These are phyloP conservation scores for Cercis canadensis DNA, from an alignment of 306 rosid genomes.

Conservation along the genomic window DNA sequence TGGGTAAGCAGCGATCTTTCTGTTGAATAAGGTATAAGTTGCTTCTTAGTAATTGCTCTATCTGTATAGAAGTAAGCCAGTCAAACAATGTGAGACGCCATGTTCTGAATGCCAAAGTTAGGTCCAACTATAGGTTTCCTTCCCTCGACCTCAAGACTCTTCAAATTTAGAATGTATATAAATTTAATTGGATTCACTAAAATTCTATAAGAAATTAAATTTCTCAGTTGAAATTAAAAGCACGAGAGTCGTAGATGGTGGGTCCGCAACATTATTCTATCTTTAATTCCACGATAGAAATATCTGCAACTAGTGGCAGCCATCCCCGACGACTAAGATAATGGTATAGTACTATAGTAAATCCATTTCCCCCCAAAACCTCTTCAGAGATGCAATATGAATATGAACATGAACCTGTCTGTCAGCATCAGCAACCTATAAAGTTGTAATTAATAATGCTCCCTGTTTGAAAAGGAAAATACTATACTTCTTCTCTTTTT, in stretches of 20 bases:
- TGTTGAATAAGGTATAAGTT: too few relatives aligned
- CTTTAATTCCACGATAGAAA: constrained; percentile 33
- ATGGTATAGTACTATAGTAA: neutral
- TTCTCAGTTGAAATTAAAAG: too few relatives aligned
- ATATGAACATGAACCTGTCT: constrained; percentile 35
- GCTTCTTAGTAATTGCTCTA: too few relatives aligned
- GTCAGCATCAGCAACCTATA: constrained; percentile 54
- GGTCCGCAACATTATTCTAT: constrained; percentile 39
- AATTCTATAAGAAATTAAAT: neutral
- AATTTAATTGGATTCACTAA: too few relatives aligned
- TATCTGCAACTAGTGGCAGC: constrained; percentile 30
- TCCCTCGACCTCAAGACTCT: constrained; percentile 24
- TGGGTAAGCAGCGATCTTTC: too few relatives aligned
- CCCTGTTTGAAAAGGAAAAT: constrained; percentile 28
- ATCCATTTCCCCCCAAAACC: constrained; percentile 37
- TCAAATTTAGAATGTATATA: too few relatives aligned
- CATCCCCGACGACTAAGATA: constrained; percentile 24
- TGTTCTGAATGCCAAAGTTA: constrained; percentile 36
- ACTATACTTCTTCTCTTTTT: neutral
- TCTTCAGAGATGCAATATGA: constrained; percentile 34
- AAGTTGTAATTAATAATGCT: constrained; percentile 32
- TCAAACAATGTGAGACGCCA: too few relatives aligned
- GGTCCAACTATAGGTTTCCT: constrained; percentile 38
- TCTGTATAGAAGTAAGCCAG: too few relatives aligned
- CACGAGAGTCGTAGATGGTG: neutral